Percentiles rank a stretch among this genome's conserved stretches.
Conservation (phyloP, 768 basidiomycete genomes). For the Boletales sp. region DNA sequence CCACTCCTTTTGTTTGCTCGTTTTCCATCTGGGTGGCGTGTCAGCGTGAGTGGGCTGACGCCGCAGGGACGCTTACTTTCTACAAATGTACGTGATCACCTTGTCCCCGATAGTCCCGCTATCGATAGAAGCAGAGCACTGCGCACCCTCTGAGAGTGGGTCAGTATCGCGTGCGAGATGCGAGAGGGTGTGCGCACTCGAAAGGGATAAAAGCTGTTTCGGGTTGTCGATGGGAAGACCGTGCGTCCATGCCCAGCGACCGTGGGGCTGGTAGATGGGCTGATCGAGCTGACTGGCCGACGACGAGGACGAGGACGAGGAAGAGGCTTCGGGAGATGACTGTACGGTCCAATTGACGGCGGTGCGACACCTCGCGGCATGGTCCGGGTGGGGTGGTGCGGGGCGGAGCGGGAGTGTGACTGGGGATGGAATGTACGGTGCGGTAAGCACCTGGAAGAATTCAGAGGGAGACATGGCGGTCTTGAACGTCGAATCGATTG, state of each 20-base stretch:
- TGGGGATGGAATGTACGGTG: constrained; percentile 18
- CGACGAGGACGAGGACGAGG: not conserved
- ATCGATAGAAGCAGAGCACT: constrained; percentile 37
- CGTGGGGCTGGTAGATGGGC: constrained; percentile 31
- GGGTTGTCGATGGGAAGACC: constrained; percentile 26
- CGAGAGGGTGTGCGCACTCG: constrained; percentile 15
- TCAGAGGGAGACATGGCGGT: constrained; percentile 20
- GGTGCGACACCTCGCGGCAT: constrained; percentile 24
- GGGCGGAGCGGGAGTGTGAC: constrained; percentile 3
- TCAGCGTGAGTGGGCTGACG: not conserved
- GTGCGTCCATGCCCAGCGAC: constrained; percentile 29
- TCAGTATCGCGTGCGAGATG: constrained; percentile 1
- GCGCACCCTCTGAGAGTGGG: constrained; percentile 29
- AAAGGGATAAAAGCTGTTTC: constrained; percentile 23
- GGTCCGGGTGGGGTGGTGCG: constrained; percentile 13
- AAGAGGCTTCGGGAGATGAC: not conserved
- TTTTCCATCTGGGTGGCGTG: constrained; percentile 29
- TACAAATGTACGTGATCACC: constrained; percentile 34
- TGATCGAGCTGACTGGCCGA: constrained; percentile 12
- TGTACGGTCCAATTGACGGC: constrained; percentile 25
- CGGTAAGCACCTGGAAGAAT: constrained; percentile 29
- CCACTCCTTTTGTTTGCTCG: constrained; percentile 31
- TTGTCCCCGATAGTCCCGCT: constrained; percentile 27
- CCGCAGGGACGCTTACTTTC: constrained; percentile 28
- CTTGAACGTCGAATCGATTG: not conserved